Evolutionary conservation across 1,284 basidiomycete genomes (phyloP).

Genomic region (Anthracocystis panici-leucophaei): DNA sequence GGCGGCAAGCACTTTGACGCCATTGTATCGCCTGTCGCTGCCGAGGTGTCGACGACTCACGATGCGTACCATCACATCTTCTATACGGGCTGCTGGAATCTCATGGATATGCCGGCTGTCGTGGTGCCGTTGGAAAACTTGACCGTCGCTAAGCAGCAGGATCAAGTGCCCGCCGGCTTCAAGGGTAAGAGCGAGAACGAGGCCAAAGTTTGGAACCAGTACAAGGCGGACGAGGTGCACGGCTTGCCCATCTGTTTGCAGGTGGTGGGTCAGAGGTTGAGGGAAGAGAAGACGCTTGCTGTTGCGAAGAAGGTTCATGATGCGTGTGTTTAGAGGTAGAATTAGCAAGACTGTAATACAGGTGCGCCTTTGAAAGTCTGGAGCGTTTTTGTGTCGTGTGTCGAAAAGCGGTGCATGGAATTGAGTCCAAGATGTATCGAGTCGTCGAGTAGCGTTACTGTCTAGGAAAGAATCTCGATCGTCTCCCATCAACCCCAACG

Average conservation of each 20-base stretch:
- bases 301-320: conserved; percentile 37
- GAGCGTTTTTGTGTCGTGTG: no score
- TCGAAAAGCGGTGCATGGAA: background rate
- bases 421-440: background rate
- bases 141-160: conserved; percentile 31
- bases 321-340: conserved; percentile 16
- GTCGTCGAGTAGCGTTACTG: background rate
- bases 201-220: conserved; percentile 43
- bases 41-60: conserved; percentile 38
- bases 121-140: conserved; percentile 27
- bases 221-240: conserved; percentile 36
- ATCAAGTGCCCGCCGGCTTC: conserved; percentile 4
- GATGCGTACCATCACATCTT: conserved; percentile 52
- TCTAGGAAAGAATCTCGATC: conserved; percentile 59
- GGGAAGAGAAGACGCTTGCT: conserved; percentile 47
- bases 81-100: conserved; percentile 56
- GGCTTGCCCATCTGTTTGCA: conserved; percentile 47
- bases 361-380: no score
- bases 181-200: conserved; percentile 24
- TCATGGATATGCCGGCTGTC: conserved; percentile 52
- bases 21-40: conserved; percentile 45
- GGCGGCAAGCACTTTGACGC: conserved; percentile 37
- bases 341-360: no score
- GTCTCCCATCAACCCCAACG: conserved; percentile 51
- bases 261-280: conserved; percentile 42